phyloP scores from a whole-genome alignment of 225 moss, liverwort and hornwort genomes.

The Straminergon stramineum region DNA sequence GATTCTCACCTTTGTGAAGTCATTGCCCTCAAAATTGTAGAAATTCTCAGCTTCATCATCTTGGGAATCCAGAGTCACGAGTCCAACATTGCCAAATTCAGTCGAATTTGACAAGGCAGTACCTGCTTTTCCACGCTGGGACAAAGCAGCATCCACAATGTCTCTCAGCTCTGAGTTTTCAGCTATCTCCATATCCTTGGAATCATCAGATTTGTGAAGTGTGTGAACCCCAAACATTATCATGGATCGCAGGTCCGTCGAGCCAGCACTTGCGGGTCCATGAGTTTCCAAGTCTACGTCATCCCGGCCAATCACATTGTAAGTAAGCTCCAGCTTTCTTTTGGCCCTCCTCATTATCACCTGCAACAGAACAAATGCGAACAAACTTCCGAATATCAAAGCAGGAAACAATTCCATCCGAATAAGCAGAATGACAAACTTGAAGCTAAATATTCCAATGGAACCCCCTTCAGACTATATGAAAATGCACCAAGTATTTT shows the following conservation, averaged over 20 bases:
- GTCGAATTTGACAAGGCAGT: slow-evolving; percentile 10
- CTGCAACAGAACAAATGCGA: slow-evolving; percentile 10
- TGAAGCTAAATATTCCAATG: not conserved
- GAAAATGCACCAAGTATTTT: not conserved
- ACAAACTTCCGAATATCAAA: not conserved
- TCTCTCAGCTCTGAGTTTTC: slow-evolving; percentile 2
- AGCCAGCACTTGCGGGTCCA: slow-evolving; percentile 30
- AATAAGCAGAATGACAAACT: not conserved
- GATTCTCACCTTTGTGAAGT: slow-evolving; percentile 40
- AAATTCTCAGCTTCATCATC: slow-evolving; percentile 25
- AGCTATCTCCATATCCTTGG: not conserved
- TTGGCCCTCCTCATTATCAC: slow-evolving; percentile 72
- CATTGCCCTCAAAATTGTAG: slow-evolving; percentile 38
- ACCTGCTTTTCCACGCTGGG: slow-evolving; percentile 25
- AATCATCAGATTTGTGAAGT: slow-evolving; percentile 20
- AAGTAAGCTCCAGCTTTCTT: slow-evolving; percentile 66
- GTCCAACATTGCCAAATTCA: slow-evolving; percentile 13
- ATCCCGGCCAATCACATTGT: slow-evolving; percentile 71
- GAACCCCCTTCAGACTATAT: not conserved
- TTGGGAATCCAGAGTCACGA: slow-evolving; percentile 13
- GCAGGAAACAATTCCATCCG: not conserved
- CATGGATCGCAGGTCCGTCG: slow-evolving; percentile 75
- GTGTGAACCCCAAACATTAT: slow-evolving; percentile 73
- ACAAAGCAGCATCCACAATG: slow-evolving; percentile 27
- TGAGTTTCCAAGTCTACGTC: slow-evolving; percentile 48